Evolutionary conservation across 768 basidiomycete genomes (phyloP), one percentile per base, ranked within the genome.

Genomic region (Rossbeevera mucosa): DNA sequence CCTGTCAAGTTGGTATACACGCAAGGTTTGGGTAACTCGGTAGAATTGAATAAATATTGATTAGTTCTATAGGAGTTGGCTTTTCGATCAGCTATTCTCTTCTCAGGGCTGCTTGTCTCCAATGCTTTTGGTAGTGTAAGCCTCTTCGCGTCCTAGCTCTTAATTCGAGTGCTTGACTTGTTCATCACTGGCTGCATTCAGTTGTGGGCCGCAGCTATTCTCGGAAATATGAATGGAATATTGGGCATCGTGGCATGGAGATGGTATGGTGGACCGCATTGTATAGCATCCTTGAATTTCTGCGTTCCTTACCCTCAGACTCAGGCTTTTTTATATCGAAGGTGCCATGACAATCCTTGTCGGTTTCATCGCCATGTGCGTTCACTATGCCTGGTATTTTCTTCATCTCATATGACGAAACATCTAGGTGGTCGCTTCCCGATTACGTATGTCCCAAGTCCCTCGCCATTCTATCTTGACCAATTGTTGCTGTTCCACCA

Each of bases 181-280:
- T 33, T 33, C 2, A 2, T 36, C 18, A n/a, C 11, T 36, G n/a
- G 14, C 22, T 9, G 2, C 5, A 1, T 16, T 11, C 53, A 86
- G 81, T 66, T 88, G 12, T 81, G 88, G 64, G 87, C 86, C 30
- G 86, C 87, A 20, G 87, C 82, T 9, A 83, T 90, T 51, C 74
- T 90, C 18, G 72, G 75, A 0, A 76, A 75, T 43, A 85, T 89
- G 85, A 78, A 90, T 50, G 86, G 83, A 2, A 75, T 71, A 47
- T 71, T 77, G 22, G 85, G 86, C 1, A 82, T 86, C 44, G 66
- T 81, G 28, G 85, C 81, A 21, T 90, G 87, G 88, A 65, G 83
- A 73, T 89, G 82, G 83, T 81, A 52, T 47, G 73, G 54, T 11
- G 3, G 6, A 7, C 16, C 0, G 5, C 20, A 38, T 14, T 24